Evolutionary conservation across 805 yeast genomes (phyloP), one percentile per base, ranked within the genome.

Genomic region (Zygotorulaspora sp.): DNA sequence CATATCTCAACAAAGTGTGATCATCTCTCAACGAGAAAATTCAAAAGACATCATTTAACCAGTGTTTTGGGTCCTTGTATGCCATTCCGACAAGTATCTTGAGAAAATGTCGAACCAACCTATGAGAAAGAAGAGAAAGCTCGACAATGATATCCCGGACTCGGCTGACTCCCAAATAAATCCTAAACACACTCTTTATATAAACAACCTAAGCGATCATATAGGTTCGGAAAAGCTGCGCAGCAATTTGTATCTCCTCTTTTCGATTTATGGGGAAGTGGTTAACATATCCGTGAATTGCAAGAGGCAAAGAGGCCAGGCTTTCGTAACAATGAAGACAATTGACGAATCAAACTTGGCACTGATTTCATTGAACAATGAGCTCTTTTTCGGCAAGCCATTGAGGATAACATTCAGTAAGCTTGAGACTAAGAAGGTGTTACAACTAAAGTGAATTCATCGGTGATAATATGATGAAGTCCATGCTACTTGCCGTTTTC

Each of bases 201-300:
- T 79, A 7, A 68, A 71, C 44, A 80, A 82, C 48, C 55, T 82
- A 27, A 75, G 78, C 47, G 81, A 80, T 44, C 70, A 78, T 47
- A 61, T 81, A 36, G 66, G 72, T 17, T 52, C 62, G 1, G 33
- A 51, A 1, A 58, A 66, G 17, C 49, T 80, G 41, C 73, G 72
- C 47, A 73, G 74, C 36, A 74, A 73, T 47, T 60, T 83, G 9
- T 80, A 74, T 50, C 50, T 81, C 13, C 52, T 81, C 5, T 80
- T 80, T 47, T 65, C 80, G 10, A 71, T 78, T 0, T 80, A 69
- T 55, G 88, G 87, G 0, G 87, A 80, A 51, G 74, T 83, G 2
- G 53, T 81, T 4, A 71, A 74, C 8, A 66, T 83, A 8, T 58
- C 67, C 32, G 54, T 71, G 17, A 65, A 68, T 36, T 56, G 67